Evolutionary conservation across 1,284 basidiomycete species (phyloP).

Genomic region (Apiotrichum domesticum): DNA sequence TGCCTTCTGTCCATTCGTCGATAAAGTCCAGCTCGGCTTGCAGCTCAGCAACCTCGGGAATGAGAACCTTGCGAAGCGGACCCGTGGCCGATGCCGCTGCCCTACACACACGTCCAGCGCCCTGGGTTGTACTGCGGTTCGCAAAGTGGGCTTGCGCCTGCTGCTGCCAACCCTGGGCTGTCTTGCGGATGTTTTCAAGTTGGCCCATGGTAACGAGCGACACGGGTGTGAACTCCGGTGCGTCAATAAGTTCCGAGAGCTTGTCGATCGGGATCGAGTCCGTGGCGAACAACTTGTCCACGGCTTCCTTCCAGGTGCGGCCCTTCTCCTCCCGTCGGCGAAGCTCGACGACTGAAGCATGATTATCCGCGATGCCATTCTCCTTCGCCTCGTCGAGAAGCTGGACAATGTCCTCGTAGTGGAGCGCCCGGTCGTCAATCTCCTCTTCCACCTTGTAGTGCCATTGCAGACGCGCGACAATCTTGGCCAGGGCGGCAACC

Average conservation of each 20-base stretch:
- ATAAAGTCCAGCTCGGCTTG: slow-evolving; percentile 30
- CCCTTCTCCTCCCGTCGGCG: slow-evolving; percentile 23
- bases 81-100: slow-evolving; percentile 23
- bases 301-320: slow-evolving; percentile 22
- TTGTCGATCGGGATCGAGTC: slow-evolving; percentile 24
- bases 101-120: slow-evolving; percentile 32
- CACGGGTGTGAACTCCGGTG: slow-evolving; percentile 27
- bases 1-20: slow-evolving; percentile 22
- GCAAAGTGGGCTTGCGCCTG: slow-evolving; percentile 22
- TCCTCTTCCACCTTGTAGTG: slow-evolving; percentile 37
- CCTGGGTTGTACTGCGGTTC: slow-evolving; percentile 18
- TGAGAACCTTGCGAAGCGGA: slow-evolving; percentile 21
- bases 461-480: slow-evolving; percentile 41
- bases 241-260: slow-evolving; percentile 24
- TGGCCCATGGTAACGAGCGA: slow-evolving; percentile 28
- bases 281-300: slow-evolving; percentile 21
- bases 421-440: slow-evolving; percentile 39
- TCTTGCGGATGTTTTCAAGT: slow-evolving; percentile 35
- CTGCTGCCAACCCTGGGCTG: slow-evolving; percentile 30
- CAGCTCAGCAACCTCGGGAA: slow-evolving; percentile 37
- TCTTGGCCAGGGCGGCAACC: slow-evolving; percentile 25
- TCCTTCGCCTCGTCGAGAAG: slow-evolving; percentile 33
- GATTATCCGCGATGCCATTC: slow-evolving; percentile 26
- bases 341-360: slow-evolving; percentile 32
- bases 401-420: slow-evolving; percentile 34